Evolutionary conservation across 2,329 filamentous ascomycete species (phyloP), one percentile per base, ranked within the genome.

Genomic region (Leptographium lundbergii): DNA sequence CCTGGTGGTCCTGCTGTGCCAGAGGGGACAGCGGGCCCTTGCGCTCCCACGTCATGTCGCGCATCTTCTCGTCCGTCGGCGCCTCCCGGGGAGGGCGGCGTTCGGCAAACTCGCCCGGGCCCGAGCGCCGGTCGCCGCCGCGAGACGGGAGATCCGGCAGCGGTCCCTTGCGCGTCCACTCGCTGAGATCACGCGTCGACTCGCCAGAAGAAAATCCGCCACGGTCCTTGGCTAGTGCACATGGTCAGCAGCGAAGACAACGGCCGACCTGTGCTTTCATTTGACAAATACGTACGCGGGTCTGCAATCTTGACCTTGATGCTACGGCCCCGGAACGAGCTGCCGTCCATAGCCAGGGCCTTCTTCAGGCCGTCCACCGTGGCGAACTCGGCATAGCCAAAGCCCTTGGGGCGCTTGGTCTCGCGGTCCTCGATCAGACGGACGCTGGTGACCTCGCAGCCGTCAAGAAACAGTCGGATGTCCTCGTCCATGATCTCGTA

Each of bases 381-480:
- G 65, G 80, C 84, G 69, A 99, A 99, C 73, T 99, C 94, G 65
- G 95, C 92, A 72, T 99, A 99, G 62, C 92, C 94, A 68, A 99
- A 99, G 55, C 94, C 94, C 79, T 99, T 99, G 65, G 94, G 94
- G 69, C 91, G 91, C 73, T 87, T 85, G 70, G 94, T 88, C 72
- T 96, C 81, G 70, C 92, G 94, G 74, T 99, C 95, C 77, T 96
- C 92, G 64, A 99, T 95, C 67, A 99, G 91, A 68, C 94, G 89
- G 65, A 99, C 90, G 70, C 85, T 96, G 65, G 88, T 88, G 66
- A 96, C 86, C 64, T 90, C 82, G 72, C 92, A 96, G 59, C 81
- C 89, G 57, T 79, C 76, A 70, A 99, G 95, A 70, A 97, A 94
- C 57, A 91, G 88, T 66, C 81, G 85, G 63, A 99, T 86, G 67